These are phyloP conservation scores for Coemansia sp. DNA, from an alignment of 371 early-diverging fungal genomes.

Conservation along the genomic window DNA sequence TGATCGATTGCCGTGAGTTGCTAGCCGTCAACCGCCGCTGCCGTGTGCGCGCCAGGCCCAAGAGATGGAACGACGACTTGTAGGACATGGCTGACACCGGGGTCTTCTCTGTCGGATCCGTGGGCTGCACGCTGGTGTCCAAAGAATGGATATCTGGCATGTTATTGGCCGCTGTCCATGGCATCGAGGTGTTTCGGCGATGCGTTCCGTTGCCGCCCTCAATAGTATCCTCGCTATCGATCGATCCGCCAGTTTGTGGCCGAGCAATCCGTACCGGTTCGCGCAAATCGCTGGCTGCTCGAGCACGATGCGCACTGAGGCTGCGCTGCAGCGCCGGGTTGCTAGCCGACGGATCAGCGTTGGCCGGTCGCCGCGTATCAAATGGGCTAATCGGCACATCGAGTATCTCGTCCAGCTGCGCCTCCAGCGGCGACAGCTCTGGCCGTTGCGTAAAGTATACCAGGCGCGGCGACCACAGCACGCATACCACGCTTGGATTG, in stretches of 20 bases:
- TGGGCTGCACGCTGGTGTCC: neutral
- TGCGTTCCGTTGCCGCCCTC: slow-evolving; percentile 9
- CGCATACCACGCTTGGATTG: slow-evolving; percentile 44
- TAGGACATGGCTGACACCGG: slow-evolving; percentile 36
- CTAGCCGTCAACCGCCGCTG: slow-evolving; percentile 43
- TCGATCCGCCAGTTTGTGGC: slow-evolving; percentile 1
- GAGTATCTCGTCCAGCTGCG: slow-evolving; percentile 20
- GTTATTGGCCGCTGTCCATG: slow-evolving; percentile 16
- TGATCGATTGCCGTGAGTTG: slow-evolving; percentile 38
- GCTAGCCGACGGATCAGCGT: neutral
- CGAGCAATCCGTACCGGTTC: slow-evolving; percentile 4
- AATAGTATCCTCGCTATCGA: neutral
- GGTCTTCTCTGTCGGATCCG: neutral
- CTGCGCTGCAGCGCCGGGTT: slow-evolving; percentile 24
- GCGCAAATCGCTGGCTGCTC: slow-evolving; percentile 37
- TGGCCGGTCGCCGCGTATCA: slow-evolving; percentile 2
- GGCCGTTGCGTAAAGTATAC: slow-evolving; percentile 54
- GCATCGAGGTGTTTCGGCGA: slow-evolving; percentile 45
- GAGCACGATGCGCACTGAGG: slow-evolving; percentile 22
- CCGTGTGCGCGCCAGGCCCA: slow-evolving; percentile 42
- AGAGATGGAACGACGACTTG: slow-evolving; percentile 47
- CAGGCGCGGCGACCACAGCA: slow-evolving; percentile 53
- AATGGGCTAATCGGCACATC: neutral
- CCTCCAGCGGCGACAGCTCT: slow-evolving; percentile 23
- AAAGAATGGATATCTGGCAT: neutral